Evolutionary conservation across 2,329 filamentous ascomycete species (phyloP).

Genomic region (Diaporthe humulicola): DNA sequence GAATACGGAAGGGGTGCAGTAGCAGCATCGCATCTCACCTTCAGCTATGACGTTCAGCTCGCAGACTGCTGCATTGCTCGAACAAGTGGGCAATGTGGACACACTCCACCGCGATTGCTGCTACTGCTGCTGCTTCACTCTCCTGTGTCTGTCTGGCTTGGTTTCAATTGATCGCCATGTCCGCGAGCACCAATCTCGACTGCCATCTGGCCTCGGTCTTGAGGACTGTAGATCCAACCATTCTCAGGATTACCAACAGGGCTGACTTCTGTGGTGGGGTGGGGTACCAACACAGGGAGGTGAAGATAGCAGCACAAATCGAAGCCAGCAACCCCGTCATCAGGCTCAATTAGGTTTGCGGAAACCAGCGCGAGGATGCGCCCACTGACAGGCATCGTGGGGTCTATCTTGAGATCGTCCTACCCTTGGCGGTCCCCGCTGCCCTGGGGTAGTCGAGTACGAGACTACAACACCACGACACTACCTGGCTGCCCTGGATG

Average conservation of each 20-base stretch:
- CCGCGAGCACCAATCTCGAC: neutral
- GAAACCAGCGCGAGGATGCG: neutral
- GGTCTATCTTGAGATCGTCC: constrained; percentile 21
- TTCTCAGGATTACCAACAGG: neutral
- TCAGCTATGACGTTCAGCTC: constrained; percentile 18
- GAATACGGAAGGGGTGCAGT: neutral
- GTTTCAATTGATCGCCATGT: neutral
- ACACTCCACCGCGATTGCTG: neutral
- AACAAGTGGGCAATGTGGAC: neutral
- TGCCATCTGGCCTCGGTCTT: neutral
- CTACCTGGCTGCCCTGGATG: too few species aligned
- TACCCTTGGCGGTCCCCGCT: neutral
- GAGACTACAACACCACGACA: neutral
- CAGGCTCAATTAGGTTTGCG: constrained; percentile 30
- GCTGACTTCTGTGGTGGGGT: neutral
- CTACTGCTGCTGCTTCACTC: constrained; percentile 5
- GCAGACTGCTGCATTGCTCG: neutral
- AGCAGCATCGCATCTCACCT: neutral
- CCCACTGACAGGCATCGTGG: constrained; percentile 15
- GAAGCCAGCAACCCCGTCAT: constrained; percentile 3
- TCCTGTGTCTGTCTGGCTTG: too few species aligned
- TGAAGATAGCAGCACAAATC: neutral
- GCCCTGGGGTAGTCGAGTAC: constrained; percentile 7
- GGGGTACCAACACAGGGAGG: neutral
- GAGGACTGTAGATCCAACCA: neutral